Evolutionary conservation across 768 basidiomycete species (phyloP), one percentile per base, ranked within the genome.

Genomic region (Boletus speciosus): DNA sequence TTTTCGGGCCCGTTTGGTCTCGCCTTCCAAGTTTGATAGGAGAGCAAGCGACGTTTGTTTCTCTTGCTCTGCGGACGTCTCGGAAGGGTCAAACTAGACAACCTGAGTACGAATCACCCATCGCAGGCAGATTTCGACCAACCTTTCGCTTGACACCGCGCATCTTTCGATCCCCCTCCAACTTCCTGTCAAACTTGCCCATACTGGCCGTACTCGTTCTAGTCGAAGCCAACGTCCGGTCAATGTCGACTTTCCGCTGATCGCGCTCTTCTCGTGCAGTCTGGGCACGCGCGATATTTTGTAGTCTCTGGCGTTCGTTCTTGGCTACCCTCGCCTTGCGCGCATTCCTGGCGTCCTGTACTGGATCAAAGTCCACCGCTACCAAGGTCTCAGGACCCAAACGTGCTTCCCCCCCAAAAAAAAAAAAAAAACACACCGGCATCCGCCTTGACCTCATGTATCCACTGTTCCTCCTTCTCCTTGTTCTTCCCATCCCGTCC

Each of bases 141-240:
- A 92, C 93, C 86, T 98, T 98, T 63, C 97, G 84, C 76, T 98
- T 98, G 44, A 94, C 74, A 6, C 94, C 93, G 35, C 83, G 82
- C 41, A 85, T 68, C 71, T 92, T 94, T 69, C 90, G 89, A 72
- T 99, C 97, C 12, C 95, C 95, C 48, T 95, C 88, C 21, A 98
- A 79, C 65, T 79, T 84, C 59, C 83, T 86, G 70, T 98, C 96
- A 63, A 97, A 99, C 62, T 82, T 86, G 59, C 97, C 97, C 86
- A 99, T 86, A 63, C 92, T 95, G 0, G 94, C 97, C 0, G 97
- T 99, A 56, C 93, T 93, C 29, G 77, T 74, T 55, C 90, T 83
- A 2, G 88, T 85, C 11, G 85, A 79, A 8, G 90, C 83, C 25
- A 97, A 75, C 2, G 88, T 86, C 53, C 79, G 78, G 21, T 93